A percentile compares a stretch with the other conserved stretches of the same genome.
Evolutionary conservation across 1,139 yeast genomes (phyloP).

Genomic region (Protomyces arabidopsidicola): DNA sequence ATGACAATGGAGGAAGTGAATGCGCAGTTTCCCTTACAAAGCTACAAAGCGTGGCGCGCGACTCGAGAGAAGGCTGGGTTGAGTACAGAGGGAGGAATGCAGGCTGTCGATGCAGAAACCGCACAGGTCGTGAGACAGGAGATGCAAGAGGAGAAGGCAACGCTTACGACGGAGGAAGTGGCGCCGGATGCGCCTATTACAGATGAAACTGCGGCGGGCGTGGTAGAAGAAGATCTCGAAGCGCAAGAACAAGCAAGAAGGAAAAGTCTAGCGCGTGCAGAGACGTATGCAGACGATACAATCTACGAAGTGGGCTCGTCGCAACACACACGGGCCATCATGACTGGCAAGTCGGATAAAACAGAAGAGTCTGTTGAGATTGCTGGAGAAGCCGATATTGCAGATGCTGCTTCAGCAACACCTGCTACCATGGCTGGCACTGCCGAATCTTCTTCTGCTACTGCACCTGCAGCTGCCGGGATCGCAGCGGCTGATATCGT

Average conservation of each 20-base stretch:
- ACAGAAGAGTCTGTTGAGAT: background rate
- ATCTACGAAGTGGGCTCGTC: background rate
- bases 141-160: background rate
- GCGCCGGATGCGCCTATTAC: background rate
- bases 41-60: constrained; percentile 44
- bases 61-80: constrained; percentile 31
- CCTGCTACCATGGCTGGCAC: background rate
- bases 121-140: constrained; percentile 18
- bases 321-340: background rate
- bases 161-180: background rate
- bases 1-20: constrained; percentile 60
- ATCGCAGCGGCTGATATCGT: constrained; percentile 6
- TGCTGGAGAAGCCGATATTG: background rate
- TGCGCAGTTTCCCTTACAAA: constrained; percentile 58
- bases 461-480: background rate
- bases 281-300: background rate
- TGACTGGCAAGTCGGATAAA: background rate
- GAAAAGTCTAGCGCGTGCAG: background rate
- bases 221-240: background rate
- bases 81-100: constrained; percentile 31
- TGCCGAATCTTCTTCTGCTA: background rate
- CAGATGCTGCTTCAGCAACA: background rate
- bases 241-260: background rate
- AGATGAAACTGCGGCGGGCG: background rate
- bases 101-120: constrained; percentile 18